A percentile compares a stretch with the other conserved stretches of the same genome.
phyloP scores from a whole-genome alignment of 306 rosid species.

The Leucaena leucocephala region DNA sequence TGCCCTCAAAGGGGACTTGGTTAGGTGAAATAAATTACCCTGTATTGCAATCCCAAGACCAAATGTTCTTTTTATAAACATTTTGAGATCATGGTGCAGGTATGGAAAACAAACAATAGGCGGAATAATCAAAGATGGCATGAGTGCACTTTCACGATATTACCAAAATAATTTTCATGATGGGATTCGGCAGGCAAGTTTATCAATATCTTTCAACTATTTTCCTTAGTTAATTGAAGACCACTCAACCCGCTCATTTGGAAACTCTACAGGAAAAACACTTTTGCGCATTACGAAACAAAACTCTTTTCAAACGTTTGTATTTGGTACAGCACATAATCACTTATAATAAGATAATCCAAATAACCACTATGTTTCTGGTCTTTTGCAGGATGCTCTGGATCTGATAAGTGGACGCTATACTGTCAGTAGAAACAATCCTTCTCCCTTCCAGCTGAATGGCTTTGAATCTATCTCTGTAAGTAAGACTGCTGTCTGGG shows the following conservation, averaged over 20 bases:
- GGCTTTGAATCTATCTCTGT: conserved; percentile 74
- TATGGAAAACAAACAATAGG: conserved; percentile 81
- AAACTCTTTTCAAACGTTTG: no score
- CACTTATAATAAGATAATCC: no score
- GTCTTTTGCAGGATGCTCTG: conserved; percentile 75
- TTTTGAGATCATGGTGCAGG: conserved; percentile 49
- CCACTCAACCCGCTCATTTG: conserved; percentile 14
- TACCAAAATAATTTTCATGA: conserved; percentile 91
- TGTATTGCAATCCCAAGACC: conserved; percentile 27
- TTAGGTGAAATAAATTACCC: conserved; percentile 53
- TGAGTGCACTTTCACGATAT: conserved; percentile 89
- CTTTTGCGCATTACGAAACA: no score
- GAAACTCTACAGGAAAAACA: no score
- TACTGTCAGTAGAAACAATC: conserved; percentile 58
- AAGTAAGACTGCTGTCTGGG: conserved; percentile 36
- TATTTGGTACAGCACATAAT: no score
- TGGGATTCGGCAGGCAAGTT: conserved; percentile 93
- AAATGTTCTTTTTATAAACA: conserved; percentile 9
- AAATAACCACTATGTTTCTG: conserved; percentile 28
- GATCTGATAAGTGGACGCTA: conserved; percentile 88
- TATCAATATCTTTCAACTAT: background rate
- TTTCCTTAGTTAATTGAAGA: conserved; percentile 11
- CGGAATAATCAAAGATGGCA: conserved; percentile 86
- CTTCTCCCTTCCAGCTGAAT: conserved; percentile 65
- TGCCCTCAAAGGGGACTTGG: conserved; percentile 95